Evolutionary conservation across 495 filamentous ascomycete species (phyloP), one percentile per base, ranked within the genome.

Genomic region (Lasiosphaeria miniovina): DNA sequence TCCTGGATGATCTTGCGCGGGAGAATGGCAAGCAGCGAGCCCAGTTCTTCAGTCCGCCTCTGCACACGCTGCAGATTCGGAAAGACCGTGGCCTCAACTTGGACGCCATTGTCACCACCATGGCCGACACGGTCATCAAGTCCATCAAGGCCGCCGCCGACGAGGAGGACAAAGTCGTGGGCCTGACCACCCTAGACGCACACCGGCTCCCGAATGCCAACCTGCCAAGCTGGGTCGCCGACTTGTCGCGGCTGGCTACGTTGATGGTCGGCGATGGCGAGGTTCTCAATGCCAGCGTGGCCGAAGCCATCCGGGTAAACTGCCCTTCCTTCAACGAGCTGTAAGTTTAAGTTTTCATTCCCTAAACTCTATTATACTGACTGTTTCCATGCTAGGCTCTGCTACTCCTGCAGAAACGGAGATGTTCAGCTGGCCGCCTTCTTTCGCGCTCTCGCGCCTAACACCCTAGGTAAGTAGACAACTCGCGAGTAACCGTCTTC

Each of bases 281-380:
- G 33, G 74, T 82, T 17, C 77, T 93, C 0, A 77, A 71, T 49
- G 71, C 77, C 40, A 78, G 80, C 45, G 74, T 76, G 6, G 80
- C 80, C 12, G 67, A 68, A 8, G 75, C 80, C n/a, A 80, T 93
- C 36, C 68, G 72, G 14, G 60, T 76, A 41, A 74, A 82, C 64
- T 93, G 88, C 59, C 84, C 81, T 3, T 64, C 77, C 9, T 88
- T 93, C 63, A 76, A 81, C 46, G 74, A 80, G 36, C 65, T 93
- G 67, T 69, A 61, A 10, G 6, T 56, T 31, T 35, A 12, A 9
- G 5, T 36, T 31, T n/a, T 49, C 38, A n/a, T 31, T n/a, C 7
- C 9, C 46, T 45, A 10, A 9, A 14, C 36, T 4, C 55, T 11
- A 43, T 45, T 36, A 17, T 36, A n/a, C 60, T 52, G 10, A 65